phyloP scores from a whole-genome alignment of 208 protist genomes.

The Crithidia brevicula region DNA sequence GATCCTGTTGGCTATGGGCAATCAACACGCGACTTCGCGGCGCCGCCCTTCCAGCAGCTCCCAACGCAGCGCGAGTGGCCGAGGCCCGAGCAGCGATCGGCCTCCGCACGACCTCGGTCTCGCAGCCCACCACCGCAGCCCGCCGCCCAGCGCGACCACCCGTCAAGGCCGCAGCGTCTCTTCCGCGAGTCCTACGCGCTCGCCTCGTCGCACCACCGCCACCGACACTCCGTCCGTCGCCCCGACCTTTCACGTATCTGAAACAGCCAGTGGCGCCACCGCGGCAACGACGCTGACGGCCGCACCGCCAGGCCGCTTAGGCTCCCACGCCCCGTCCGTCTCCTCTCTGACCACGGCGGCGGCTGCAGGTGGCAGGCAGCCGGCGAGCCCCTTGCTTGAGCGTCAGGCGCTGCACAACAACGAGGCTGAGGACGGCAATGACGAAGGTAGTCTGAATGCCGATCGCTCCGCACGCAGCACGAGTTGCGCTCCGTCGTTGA shows the following conservation, averaged over 20 bases:
- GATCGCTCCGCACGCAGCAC: slow-evolving; percentile 2
- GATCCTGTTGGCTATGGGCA: slow-evolving; percentile 5
- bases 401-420: not conserved
- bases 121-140: not conserved
- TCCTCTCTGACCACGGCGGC: slow-evolving; percentile 1
- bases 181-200: not conserved
- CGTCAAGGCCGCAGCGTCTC: not conserved
- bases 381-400: not conserved
- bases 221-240: not conserved
- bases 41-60: not conserved
- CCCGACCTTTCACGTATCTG: not conserved
- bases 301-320: not conserved
- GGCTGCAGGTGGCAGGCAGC: not conserved
- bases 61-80: not conserved
- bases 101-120: not conserved
- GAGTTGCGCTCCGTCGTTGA: not conserved
- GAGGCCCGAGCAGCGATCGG: not conserved
- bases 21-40: slow-evolving; percentile 1
- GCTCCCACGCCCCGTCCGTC: not conserved
- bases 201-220: not conserved
- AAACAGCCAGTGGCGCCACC: slow-evolving; percentile 11
- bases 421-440: not conserved
- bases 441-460: not conserved
- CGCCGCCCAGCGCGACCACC: not conserved
- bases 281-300: not conserved